Evolutionary conservation across 2,329 filamentous ascomycete species (phyloP).

Genomic region (Fusarium tuaranense): DNA sequence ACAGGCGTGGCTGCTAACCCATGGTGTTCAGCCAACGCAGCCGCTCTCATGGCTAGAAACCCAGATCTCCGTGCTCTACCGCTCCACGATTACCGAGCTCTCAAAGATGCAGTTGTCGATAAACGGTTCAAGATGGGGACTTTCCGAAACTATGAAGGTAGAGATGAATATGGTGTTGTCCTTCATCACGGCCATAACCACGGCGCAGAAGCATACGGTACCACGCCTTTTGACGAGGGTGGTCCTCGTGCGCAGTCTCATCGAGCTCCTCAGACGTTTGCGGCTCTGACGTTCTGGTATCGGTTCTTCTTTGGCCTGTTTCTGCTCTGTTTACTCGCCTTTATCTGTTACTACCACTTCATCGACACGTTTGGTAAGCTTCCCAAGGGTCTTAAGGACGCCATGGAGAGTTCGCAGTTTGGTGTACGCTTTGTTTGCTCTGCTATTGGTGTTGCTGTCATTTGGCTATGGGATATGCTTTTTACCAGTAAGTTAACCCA

Average conservation of each 20-base stretch:
- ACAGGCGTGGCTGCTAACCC: slow-evolving; percentile 40
- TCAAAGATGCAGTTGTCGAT: slow-evolving; percentile 21
- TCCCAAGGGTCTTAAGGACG: slow-evolving; percentile 46
- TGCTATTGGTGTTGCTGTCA: slow-evolving; percentile 53
- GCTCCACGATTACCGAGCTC: slow-evolving; percentile 24
- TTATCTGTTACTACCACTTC: slow-evolving; percentile 55
- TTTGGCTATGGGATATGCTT: slow-evolving; percentile 55
- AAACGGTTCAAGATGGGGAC: slow-evolving; percentile 32
- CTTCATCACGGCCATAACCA: slow-evolving; percentile 2
- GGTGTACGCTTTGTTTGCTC: slow-evolving; percentile 58
- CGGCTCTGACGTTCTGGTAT: slow-evolving; percentile 51
- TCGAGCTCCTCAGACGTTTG: slow-evolving; percentile 46
- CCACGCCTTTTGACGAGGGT: slow-evolving; percentile 27
- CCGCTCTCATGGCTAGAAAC: slow-evolving; percentile 35
- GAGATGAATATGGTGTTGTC: slow-evolving; percentile 37
- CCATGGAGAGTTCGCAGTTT: slow-evolving; percentile 55
- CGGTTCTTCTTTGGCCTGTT: slow-evolving; percentile 48
- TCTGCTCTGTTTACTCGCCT: slow-evolving; percentile 47
- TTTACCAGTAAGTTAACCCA: slow-evolving; percentile 51
- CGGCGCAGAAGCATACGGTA: neutral
- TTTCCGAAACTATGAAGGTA: slow-evolving; percentile 18
- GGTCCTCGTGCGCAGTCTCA: neutral
- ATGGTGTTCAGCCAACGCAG: slow-evolving; percentile 33
- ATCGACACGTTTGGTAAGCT: slow-evolving; percentile 40
- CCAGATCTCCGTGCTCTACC: slow-evolving; percentile 28